Evolutionary conservation across 306 rosid genomes (phyloP).

Genomic region (Begonia fuchsioides): DNA sequence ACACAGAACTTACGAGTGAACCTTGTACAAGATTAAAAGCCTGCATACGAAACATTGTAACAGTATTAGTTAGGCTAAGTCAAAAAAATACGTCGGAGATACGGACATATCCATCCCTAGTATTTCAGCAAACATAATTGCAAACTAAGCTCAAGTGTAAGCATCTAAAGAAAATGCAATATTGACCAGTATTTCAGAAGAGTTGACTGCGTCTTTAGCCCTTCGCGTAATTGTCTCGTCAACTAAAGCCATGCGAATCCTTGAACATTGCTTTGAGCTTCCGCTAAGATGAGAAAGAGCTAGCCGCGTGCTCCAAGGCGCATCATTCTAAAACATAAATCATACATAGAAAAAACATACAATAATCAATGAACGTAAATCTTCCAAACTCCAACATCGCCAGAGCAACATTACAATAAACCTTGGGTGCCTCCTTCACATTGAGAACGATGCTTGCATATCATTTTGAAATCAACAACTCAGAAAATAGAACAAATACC

Average conservation of each 20-base stretch:
- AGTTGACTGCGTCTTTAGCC: too few species aligned
- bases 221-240: too few species aligned
- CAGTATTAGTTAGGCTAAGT: neutral
- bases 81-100: neutral
- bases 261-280: too few species aligned
- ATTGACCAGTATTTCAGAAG: too few species aligned
- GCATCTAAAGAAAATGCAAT: too few species aligned
- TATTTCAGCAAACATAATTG: too few species aligned
- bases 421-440: neutral
- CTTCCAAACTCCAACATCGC: neutral
- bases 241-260: too few species aligned
- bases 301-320: conserved; percentile 17
- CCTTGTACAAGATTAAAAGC: conserved; percentile 89
- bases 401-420: neutral
- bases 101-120: too few species aligned
- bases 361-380: neutral
- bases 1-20: conserved; percentile 51
- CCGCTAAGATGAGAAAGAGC: conserved; percentile 17
- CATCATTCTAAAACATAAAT: conserved; percentile 26
- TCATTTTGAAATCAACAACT: too few species aligned
- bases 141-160: too few species aligned
- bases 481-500: conserved; percentile 16
- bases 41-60: conserved; percentile 24
- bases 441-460: neutral
- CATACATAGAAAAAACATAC: neutral